phyloP scores from a whole-genome alignment of 2,329 filamentous ascomycete species.

The Ceratocystis albifundus region DNA sequence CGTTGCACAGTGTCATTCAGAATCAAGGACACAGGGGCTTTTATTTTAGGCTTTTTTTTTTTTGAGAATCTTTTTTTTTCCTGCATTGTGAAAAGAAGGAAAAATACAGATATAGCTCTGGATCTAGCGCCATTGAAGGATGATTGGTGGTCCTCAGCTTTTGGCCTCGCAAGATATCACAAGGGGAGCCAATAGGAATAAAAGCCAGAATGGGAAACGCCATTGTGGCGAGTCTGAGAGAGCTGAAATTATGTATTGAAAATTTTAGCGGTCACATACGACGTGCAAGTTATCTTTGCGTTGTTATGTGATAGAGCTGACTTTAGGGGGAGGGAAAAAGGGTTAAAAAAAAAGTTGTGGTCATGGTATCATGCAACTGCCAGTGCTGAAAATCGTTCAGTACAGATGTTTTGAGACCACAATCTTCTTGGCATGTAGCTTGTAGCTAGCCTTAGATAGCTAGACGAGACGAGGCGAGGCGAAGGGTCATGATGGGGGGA shows the following conservation, averaged over 20 bases:
- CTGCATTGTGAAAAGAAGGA: neutral
- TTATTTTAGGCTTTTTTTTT: too few species aligned
- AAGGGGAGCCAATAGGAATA: neutral
- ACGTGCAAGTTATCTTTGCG: neutral
- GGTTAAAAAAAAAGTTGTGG: neutral
- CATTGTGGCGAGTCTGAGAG: neutral
- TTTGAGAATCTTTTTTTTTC: too few species aligned
- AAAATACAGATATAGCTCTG: neutral
- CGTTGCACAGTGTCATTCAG: neutral
- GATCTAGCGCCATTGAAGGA: neutral
- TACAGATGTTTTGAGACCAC: neutral
- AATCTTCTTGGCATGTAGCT: neutral
- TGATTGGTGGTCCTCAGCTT: neutral
- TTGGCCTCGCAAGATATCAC: neutral
- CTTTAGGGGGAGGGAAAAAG: too few species aligned
- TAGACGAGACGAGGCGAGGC: neutral
- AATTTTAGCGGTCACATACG: neutral
- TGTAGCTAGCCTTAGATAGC: neutral
- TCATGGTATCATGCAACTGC: neutral
- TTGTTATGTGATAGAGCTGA: neutral
- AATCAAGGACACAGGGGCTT: neutral
- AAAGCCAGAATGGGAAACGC: neutral
- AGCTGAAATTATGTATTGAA: slow-evolving; percentile 24
- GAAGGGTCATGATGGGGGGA: too few species aligned
- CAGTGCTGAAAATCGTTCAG: neutral